Conservation (phyloP, 306 rosid species). For the Prunus mongolica region DNA sequence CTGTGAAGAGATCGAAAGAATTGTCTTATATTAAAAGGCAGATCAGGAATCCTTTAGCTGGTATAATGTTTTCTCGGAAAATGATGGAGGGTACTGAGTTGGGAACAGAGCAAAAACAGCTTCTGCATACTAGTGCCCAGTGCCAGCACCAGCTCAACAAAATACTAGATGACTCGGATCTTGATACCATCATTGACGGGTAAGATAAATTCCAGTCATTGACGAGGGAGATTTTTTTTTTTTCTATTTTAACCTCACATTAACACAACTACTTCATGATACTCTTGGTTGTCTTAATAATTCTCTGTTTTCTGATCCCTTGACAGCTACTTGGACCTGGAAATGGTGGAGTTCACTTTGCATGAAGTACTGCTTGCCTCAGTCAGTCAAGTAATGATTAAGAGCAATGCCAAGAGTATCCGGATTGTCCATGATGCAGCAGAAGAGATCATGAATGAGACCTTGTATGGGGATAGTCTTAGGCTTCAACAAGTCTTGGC, state of each 20-base stretch:
- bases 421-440: constrained; percentile 58
- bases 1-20: constrained; percentile 72
- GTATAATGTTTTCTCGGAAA: constrained; percentile 59
- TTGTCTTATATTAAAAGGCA: constrained; percentile 76
- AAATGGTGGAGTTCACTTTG: constrained; percentile 85
- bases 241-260: not conserved
- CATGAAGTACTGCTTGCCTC: constrained; percentile 68
- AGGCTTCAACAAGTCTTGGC: constrained; percentile 88
- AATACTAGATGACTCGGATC: constrained; percentile 85
- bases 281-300: not conserved
- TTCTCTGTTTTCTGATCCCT: constrained; percentile 15
- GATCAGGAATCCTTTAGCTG: constrained; percentile 61
- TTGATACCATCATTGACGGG: constrained; percentile 88
- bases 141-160: constrained; percentile 90
- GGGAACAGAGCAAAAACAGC: constrained; percentile 63
- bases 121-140: constrained; percentile 61
- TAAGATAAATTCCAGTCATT: constrained; percentile 27
- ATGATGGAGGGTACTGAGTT: constrained; percentile 74
- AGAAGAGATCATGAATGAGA: constrained; percentile 48
- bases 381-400: constrained; percentile 68
- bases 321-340: constrained; percentile 72
- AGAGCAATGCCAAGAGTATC: constrained; percentile 53
- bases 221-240: not conserved
- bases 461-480: constrained; percentile 71
- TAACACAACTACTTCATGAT: not conserved